These are phyloP conservation scores for Cordyceps javanica DNA, from an alignment of 2,329 filamentous ascomycete genomes.

Conservation along the genomic window DNA sequence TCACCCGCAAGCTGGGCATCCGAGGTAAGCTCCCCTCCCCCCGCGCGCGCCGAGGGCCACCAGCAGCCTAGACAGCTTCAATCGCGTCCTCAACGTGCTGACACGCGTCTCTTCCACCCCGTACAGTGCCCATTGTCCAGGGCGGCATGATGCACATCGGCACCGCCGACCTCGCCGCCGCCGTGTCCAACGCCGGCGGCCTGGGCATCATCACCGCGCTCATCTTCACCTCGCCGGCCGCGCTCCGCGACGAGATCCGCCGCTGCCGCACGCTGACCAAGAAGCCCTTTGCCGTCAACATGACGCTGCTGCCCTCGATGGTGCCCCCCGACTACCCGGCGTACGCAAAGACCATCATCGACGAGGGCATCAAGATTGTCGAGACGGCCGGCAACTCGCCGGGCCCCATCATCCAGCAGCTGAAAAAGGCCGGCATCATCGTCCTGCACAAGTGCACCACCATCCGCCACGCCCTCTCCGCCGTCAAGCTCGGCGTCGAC, in stretches of 20 bases:
- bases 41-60: not conserved
- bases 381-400: constrained; percentile 88
- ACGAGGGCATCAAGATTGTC: constrained; percentile 85
- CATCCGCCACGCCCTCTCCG: constrained; percentile 85
- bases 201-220: constrained; percentile 80
- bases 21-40: constrained; percentile 28
- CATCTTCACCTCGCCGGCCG: constrained; percentile 87
- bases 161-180: constrained; percentile 70
- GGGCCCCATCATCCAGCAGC: constrained; percentile 79
- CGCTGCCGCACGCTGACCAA: constrained; percentile 74
- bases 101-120: not conserved
- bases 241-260: constrained; percentile 87
- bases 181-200: constrained; percentile 76
- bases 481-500: constrained; percentile 90
- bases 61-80: not conserved
- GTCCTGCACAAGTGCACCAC: constrained; percentile 98
- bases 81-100: not conserved
- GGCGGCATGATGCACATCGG: constrained; percentile 86
- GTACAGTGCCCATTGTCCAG: constrained; percentile 69
- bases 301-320: constrained; percentile 86
- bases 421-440: constrained; percentile 73
- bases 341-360: constrained; percentile 87
- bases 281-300: constrained; percentile 85
- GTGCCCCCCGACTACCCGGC: constrained; percentile 87
- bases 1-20: constrained; percentile 54